Base-by-base conservation (phyloP, 352 stramenopile genomes). In the Phytophthora colocasiae region DNA sequence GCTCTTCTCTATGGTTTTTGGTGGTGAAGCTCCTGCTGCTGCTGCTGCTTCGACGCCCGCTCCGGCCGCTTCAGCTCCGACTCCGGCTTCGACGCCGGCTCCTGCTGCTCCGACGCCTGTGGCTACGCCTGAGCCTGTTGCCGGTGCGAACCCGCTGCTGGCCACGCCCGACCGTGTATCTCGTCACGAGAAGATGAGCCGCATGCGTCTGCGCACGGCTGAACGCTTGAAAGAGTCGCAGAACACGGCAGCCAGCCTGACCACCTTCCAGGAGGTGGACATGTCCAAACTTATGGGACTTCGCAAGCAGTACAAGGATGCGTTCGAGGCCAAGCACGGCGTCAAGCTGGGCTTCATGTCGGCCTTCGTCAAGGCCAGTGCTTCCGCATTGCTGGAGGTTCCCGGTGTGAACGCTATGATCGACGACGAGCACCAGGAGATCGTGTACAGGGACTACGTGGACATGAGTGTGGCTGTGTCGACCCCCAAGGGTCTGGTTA, bases 301-400 rank as follows among this genome's bases (percentile, higher is more conserved):
- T 62, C 87, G 94, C 44, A 97, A 96, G 66, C 91, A 92, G 67
- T 97, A 98, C 87, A 98, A 98, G 83, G 94, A 98, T 45, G 94
- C 92, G 45, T 99, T 99, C 69, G 87, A 98, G 75, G 91, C 98
- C 62, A 98, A 98, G 71, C 96, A 99, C 80, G 96, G 96, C n/a
- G 95, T 99, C 59, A 99, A 99, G 81, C 83, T 99, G 5, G 98
- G 97, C 32, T 99, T 99, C 82, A 99, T 99, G 97, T 98, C 82
- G 55, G 97, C 96, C 11, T 99, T 99, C 83, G 96, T 99, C 57
- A 98, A 98, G 78, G 98, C 98, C 8, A 92, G 91, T 44, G 95
- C 97, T 0, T 91, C 90, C 27, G 95, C 97, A 10, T 73, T 99
- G 47, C 63, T 93, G 32, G 87, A 98, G 64, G 90, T 99, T 26